Evolutionary conservation across 306 rosid species (phyloP), one percentile per base, ranked within the genome.

Genomic region (Lathyrus sativus): DNA sequence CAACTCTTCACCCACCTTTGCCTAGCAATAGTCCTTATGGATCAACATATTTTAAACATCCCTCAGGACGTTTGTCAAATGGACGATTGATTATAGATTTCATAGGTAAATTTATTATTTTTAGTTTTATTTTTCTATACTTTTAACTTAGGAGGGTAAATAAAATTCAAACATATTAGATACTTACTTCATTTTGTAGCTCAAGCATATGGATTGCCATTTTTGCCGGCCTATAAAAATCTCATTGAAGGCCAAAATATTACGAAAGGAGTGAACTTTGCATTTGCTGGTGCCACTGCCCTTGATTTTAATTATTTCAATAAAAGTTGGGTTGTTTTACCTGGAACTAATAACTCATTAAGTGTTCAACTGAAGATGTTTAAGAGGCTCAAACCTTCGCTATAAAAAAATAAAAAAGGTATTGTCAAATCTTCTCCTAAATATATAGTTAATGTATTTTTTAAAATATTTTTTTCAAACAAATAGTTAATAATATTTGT

Each of bases 361-460:
- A 58, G 19, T 58, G 13, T 31, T 5, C 64, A 58, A 58, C 43
- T 58, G n/a, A 22, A 11, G 8, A 31, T 42, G 46, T 60, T 60
- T 37, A 60, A 60, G 66, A 6, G 17, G n/a, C 14, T 60, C 7
- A 60, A 60, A 37, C 2, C 66, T 2, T 60, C 66, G 8, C 41
- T 60, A 5, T 62, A 50, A 8, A 39, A 17, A 62, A 66, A 7
- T 6, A 59, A 54, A 22, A 3, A 35, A 35, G 71, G 71, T 48
- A 10, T 29, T 49, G 31, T 3, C 12, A 49, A 1, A 48, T 2
- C 11, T 49, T 11, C 7, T 66, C 49, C 5, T 31, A 5, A 5
- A 31, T 31, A 31, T 31, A 31, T 2, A 7, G 15, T 6, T 48
- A 15, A 4, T 0, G 11, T 17, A 24, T 3, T 19, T 19, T 19